A percentile compares a stretch with the other conserved stretches of the same genome.
phyloP scores from a whole-genome alignment of 768 basidiomycete species.

The Lentinus brumalis region DNA sequence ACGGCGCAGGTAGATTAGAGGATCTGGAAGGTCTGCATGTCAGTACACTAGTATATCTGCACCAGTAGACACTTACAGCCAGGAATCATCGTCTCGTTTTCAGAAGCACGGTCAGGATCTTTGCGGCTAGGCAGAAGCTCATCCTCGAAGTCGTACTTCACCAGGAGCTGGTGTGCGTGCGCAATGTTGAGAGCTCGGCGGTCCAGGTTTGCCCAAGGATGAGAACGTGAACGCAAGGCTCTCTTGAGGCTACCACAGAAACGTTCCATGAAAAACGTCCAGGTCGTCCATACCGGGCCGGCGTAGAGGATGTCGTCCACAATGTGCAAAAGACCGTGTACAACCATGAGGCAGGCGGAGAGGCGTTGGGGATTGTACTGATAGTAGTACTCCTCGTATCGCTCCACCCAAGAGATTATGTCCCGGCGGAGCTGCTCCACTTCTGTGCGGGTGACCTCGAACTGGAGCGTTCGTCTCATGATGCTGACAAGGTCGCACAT shows the following conservation, averaged over 20 bases:
- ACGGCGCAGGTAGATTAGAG: not conserved
- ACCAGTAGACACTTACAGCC: not conserved
- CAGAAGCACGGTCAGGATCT: not conserved
- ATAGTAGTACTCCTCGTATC: conserved; percentile 40
- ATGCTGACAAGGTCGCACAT: conserved; percentile 40
- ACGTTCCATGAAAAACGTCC: conserved; percentile 31
- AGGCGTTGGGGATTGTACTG: conserved; percentile 23
- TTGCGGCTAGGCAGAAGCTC: not conserved
- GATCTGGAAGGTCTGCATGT: too few species aligned
- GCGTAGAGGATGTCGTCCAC: conserved; percentile 22
- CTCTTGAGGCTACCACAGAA: conserved; percentile 24
- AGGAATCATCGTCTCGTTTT: not conserved
- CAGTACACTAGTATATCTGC: too few species aligned
- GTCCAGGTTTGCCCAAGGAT: conserved; percentile 19
- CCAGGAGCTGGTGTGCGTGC: not conserved
- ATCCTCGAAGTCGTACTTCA: not conserved
- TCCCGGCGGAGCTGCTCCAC: conserved; percentile 29
- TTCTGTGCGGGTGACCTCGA: conserved; percentile 32
- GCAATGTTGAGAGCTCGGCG: conserved; percentile 4
- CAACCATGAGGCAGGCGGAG: conserved; percentile 30
- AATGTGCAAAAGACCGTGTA: conserved; percentile 34
- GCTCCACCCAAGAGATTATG: conserved; percentile 37
- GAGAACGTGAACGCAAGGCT: conserved; percentile 21
- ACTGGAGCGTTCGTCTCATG: conserved; percentile 38
- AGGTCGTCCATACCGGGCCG: conserved; percentile 28